Evolutionary conservation across 1,139 yeast genomes (phyloP), one percentile per base, ranked within the genome.

Genomic region (Yamadazyma atmosphaerica): DNA sequence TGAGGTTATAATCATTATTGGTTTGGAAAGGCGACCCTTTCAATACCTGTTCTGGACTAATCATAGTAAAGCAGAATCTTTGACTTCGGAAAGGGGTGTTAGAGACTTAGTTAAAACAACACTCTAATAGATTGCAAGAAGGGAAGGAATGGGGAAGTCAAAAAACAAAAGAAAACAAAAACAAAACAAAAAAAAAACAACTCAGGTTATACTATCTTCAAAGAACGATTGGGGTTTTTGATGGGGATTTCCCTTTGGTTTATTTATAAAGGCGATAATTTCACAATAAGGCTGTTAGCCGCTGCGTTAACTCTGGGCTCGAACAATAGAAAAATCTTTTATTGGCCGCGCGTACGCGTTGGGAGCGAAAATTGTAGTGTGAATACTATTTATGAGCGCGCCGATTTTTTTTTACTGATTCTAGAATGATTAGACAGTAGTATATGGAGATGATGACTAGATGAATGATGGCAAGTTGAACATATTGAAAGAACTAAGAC

Each of bases 21-120:
- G 59, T 55, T 38, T 58, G 62, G 46, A 65, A 71, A 12, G 76
- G 76, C 8, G 74, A 67, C 43, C 49, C 60, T 45, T 60, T 65
- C 43, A 58, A 53, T 41, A 68, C 62, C 3, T 61, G 48, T 15
- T 63, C 68, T 6, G 67, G 49, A 44, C 63, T 68, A 40, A 65
- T 63, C 72, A 66, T 65, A 18, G 7, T 40, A 14, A 13, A 16
- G 16, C 11, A 28, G 8, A 5, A n/a, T n/a, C n/a, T n/a, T n/a
- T n/a, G n/a, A n/a, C n/a, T n/a, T n/a, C n/a, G n/a, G n/a, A n/a
- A n/a, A n/a, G n/a, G n/a, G n/a, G n/a, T n/a, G n/a, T n/a, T 15
- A 11, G 10, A 16, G 5, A 16, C 9, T 10, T 14, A 9, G 17
- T 13, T 6, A 10, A 23, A 23, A 23, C 26, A 10, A 23, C 11